phyloP scores from a whole-genome alignment of 2,329 filamentous ascomycete species.

The Paracoccidioides lutzii region DNA sequence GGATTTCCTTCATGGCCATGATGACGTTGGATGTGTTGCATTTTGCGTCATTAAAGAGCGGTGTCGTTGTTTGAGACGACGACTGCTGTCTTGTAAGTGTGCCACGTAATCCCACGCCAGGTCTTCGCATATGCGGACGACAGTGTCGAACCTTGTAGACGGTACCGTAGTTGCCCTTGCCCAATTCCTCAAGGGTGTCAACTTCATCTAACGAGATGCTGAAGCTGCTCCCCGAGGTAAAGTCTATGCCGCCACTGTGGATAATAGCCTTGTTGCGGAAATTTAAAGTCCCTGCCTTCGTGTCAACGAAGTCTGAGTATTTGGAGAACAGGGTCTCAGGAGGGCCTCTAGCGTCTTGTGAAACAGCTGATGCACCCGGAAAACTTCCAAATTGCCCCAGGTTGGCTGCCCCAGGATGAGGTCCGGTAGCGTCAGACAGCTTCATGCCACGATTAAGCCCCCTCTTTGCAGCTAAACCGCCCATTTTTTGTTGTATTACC shows the following conservation, averaged over 20 bases:
- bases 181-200: slow-evolving; percentile 80
- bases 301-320: slow-evolving; percentile 74
- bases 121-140: slow-evolving; percentile 50
- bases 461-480: slow-evolving; percentile 36
- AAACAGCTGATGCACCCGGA: background rate
- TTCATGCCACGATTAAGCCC: slow-evolving; percentile 36
- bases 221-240: slow-evolving; percentile 78
- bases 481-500: slow-evolving; percentile 29
- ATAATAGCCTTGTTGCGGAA: slow-evolving; percentile 90
- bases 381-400: background rate
- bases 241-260: slow-evolving; percentile 80
- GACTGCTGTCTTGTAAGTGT: slow-evolving; percentile 2
- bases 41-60: slow-evolving; percentile 17
- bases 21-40: slow-evolving; percentile 47
- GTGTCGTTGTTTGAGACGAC: slow-evolving; percentile 16
- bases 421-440: slow-evolving; percentile 34
- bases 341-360: slow-evolving; percentile 4
- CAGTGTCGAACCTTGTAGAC: slow-evolving; percentile 93
- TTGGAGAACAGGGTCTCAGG: slow-evolving; percentile 47
- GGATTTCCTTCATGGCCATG: slow-evolving; percentile 99
- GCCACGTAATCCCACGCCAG: slow-evolving; percentile 47
- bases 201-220: slow-evolving; percentile 93
- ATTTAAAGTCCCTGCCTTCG: slow-evolving; percentile 77
- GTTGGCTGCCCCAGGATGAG: slow-evolving; percentile 5
- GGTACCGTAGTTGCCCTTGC: slow-evolving; percentile 96